Evolutionary conservation across 1,139 yeast genomes (phyloP), one percentile per base, ranked within the genome.

Genomic region (Debaryomyces psychrophilus): DNA sequence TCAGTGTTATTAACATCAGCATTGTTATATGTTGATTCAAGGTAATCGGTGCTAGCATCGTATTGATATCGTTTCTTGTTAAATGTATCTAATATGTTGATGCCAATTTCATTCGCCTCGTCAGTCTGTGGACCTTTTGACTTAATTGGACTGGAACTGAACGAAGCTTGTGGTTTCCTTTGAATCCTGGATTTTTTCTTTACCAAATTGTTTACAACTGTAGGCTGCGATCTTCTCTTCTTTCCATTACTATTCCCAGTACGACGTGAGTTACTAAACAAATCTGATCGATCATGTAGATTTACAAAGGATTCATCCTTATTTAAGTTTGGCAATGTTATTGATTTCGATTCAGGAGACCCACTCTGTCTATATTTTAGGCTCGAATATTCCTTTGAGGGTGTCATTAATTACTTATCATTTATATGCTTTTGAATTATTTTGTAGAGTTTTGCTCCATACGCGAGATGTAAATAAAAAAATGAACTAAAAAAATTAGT

Each of bases 1-100:
- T 42, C 50, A 25, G 41, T 44, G 28, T 34, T 40, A n/a, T 44
- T 39, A 14, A 17, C 11, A 18, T 42, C 46, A 29, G 9, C 8
- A 28, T 2, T 17, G 14, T 18, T 9, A 3, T 18, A 14, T 14
- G 11, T 11, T 22, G 23, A 6, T 6, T 34, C 20, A 7, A 6
- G n/a, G 5, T 11, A 23, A 28, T 23, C n/a, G 9, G 8, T 9
- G 2, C 12, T 18, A 5, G 41, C 15, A 28, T 38, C 33, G 28
- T 38, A 28, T n/a, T 38, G 27, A 12, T 38, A 33, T 9, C 36
- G 6, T 20, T 12, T 23, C 22, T 34, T 37, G 9, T 42, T 37
- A 22, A 33, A 42, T 8, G 29, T 23, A 4, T 42, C 43, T 12
- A 29, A 12, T 8, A 31, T 18, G 12, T 26, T 34, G 22, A 15